A percentile compares a stretch with the other conserved stretches of the same genome.
Conservation (phyloP, 1,139 yeast species). For the Saccharomyces hybrid region DNA sequence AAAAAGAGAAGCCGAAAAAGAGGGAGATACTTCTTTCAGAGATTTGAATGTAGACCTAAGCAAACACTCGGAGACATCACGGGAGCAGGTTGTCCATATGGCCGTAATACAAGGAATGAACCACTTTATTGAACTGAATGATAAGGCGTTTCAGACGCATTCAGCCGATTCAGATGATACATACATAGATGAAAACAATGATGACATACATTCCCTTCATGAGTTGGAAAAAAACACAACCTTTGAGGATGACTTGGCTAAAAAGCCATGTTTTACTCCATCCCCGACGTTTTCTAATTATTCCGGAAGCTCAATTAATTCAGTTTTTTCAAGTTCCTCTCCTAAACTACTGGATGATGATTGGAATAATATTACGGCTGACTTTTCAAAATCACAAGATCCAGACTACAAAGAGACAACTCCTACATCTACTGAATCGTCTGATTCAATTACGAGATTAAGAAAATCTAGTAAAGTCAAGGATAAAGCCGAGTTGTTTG, state of each 20-base stretch:
- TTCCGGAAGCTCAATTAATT: slow-evolving; percentile 24
- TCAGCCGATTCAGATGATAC: slow-evolving; percentile 1
- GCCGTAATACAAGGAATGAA: not conserved
- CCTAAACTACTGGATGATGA: slow-evolving; percentile 19
- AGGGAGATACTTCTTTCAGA: not conserved
- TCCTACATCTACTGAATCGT: slow-evolving; percentile 7
- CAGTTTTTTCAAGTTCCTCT: slow-evolving; percentile 23
- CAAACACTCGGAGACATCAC: not conserved
- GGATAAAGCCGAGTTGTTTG: slow-evolving; percentile 30
- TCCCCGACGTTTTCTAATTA: slow-evolving; percentile 21
- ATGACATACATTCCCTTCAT: slow-evolving; percentile 7
- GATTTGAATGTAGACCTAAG: not conserved
- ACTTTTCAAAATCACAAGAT: slow-evolving; percentile 5
- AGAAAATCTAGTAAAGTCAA: slow-evolving; percentile 28
- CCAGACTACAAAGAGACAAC: slow-evolving; percentile 2
- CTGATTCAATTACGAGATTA: slow-evolving; percentile 19
- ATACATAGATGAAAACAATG: slow-evolving; percentile 3
- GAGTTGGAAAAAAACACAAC: not conserved
- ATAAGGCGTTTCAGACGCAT: not conserved
- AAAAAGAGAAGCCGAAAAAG: not conserved
- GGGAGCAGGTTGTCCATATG: not conserved
- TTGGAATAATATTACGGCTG: slow-evolving; percentile 21
- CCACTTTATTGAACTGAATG: not conserved
- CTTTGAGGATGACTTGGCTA: not conserved
- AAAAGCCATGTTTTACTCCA: slow-evolving; percentile 6